Conservation (phyloP, 495 filamentous ascomycete species). For the Penicillium parvum region DNA sequence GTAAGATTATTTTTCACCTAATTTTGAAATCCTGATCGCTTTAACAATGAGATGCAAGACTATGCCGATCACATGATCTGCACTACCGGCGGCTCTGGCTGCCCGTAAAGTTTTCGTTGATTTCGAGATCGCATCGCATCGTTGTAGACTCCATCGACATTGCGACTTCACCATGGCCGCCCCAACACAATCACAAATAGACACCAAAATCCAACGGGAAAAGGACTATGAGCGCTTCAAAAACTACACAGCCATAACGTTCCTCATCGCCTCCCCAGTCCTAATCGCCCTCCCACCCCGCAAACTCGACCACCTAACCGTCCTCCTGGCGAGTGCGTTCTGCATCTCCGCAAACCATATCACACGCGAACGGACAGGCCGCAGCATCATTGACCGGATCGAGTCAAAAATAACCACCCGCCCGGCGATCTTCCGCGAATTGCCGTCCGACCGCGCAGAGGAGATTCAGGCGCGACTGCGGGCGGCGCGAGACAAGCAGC, state of each 20-base stretch:
- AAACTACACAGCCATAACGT: conserved; percentile 56
- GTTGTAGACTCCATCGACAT: background rate
- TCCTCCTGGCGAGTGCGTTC: conserved; percentile 57
- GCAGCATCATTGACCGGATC: conserved; percentile 44
- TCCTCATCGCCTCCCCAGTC: conserved; percentile 64
- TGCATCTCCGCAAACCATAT: conserved; percentile 64
- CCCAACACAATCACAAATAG: conserved; percentile 4
- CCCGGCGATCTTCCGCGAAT: conserved; percentile 17
- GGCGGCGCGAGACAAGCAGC: conserved; percentile 32
- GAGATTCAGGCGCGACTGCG: conserved; percentile 44
- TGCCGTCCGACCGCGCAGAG: conserved; percentile 53
- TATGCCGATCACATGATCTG: conserved; percentile 6
- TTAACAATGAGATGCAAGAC: too few species aligned
- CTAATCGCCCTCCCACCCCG: conserved; percentile 74
- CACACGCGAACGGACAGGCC: conserved; percentile 48
- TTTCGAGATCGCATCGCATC: background rate
- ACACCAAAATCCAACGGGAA: conserved; percentile 19
- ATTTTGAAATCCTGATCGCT: background rate
- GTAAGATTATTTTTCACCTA: background rate
- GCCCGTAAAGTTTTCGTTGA: conserved; percentile 3
- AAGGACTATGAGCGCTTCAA: conserved; percentile 50
- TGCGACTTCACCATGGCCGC: conserved; percentile 12
- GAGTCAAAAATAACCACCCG: conserved; percentile 23
- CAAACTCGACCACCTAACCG: conserved; percentile 60
- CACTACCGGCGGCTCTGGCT: background rate